Evolutionary conservation across 192 early-diverging fungal genomes (phyloP), one percentile per base, ranked within the genome.

Genomic region (Irineochytrium annulatum): DNA sequence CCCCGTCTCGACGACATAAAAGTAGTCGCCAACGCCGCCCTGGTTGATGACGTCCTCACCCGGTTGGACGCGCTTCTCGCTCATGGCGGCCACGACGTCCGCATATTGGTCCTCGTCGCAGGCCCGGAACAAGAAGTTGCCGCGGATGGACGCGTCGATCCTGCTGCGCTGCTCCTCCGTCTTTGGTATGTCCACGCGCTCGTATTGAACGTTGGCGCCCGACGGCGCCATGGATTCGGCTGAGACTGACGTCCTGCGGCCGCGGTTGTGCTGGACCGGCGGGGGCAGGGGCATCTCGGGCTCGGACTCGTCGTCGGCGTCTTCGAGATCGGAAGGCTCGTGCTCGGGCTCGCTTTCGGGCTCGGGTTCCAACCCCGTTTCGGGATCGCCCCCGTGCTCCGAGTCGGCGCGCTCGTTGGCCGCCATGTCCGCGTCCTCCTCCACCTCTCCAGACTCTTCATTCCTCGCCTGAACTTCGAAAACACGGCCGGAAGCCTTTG

Each of bases 141-240:
- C 89, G 54, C 74, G 76, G 51, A 99, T 91, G n/a, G 92, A 83
- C 2, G 73, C 59, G 43, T 89, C 80, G 70, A 99, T 97, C 31
- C 96, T 83, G 34, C 83, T 64, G 55, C 86, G 78, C 67, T 99
- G 96, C 52, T 86, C 89, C 8, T 80, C 80, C 4, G 91, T 83
- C 73, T 99, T 99, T 31, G 90, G 89, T 52, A 97, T 87, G 59
- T 93, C 85, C 39, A 87, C 84, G 62, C 93, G 91, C 24, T 86
- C 84, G 69, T 88, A 97, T n/a, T n/a, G n/a, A n/a, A n/a, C n/a
- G 43, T 85, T 81, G 60, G 89, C 87, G 33, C 84, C 82, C 19
- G 90, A 84, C n/a, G 96, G 96, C n/a, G 92, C 91, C 89, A 99
- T 97, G 33, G 94, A 96, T 75, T 99, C 96, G 24, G 96, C 96